Conservation (phyloP, 2,329 filamentous ascomycete species). For the Exophiala xenobiotica region DNA sequence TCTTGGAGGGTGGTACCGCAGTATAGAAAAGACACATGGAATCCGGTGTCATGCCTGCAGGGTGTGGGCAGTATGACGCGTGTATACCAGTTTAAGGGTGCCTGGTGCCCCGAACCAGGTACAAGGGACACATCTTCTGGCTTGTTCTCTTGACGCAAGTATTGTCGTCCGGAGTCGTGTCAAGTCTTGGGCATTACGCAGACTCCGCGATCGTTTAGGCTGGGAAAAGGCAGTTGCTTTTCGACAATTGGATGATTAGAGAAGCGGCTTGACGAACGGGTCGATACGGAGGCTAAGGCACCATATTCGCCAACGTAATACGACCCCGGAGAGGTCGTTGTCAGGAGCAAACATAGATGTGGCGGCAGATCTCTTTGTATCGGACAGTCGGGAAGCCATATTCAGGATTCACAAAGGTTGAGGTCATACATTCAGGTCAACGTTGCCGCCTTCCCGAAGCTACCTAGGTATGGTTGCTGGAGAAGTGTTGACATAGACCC, state of each 20-base stretch:
- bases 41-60: not conserved
- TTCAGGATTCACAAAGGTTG: too few relatives aligned
- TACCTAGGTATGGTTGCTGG: too few relatives aligned
- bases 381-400: too few relatives aligned
- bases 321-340: too few relatives aligned
- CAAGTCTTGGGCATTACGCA: not conserved
- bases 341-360: too few relatives aligned
- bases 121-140: not conserved
- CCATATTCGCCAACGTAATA: too few relatives aligned
- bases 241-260: not conserved
- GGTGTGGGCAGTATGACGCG: not conserved
- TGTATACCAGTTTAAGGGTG: not conserved
- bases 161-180: not conserved
- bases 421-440: too few relatives aligned
- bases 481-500: too few relatives aligned
- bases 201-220: too few relatives aligned
- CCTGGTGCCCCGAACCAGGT: not conserved
- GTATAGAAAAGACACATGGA: not conserved
- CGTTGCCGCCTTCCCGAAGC: too few relatives aligned
- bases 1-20: not conserved
- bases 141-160: not conserved
- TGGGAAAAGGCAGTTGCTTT: too few relatives aligned
- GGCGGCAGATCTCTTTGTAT: too few relatives aligned
- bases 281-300: not conserved
- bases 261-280: not conserved